Evolutionary conservation across 2,329 filamentous ascomycete species (phyloP).

Genomic region (Keithomyces neogunnii): DNA sequence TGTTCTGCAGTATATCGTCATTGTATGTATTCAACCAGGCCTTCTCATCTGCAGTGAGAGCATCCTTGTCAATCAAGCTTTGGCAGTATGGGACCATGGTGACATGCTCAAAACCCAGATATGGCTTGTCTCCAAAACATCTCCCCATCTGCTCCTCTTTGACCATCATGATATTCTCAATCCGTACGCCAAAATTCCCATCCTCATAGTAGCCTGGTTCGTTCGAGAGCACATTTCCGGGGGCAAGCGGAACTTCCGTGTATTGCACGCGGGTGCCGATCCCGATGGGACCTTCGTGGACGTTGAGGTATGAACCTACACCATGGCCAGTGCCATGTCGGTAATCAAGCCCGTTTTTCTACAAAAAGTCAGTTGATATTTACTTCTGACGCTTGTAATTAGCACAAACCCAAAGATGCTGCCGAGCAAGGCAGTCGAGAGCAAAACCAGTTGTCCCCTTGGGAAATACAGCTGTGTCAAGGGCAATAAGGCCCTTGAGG

Average conservation of each 20-base stretch:
- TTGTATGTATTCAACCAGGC: conserved; percentile 85
- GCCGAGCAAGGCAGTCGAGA: conserved; percentile 78
- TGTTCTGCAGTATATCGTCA: conserved; percentile 72
- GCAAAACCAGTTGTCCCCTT: conserved; percentile 94
- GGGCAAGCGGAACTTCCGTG: conserved; percentile 76
- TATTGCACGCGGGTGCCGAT: conserved; percentile 90
- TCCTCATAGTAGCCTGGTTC: conserved; percentile 98
- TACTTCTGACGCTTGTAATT: not conserved
- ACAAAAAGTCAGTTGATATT: conserved; percentile 9
- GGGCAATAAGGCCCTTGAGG: conserved; percentile 83
- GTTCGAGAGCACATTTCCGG: conserved; percentile 94
- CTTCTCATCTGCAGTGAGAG: conserved; percentile 69
- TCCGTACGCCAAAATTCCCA: conserved; percentile 86
- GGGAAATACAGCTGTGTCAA: conserved; percentile 81
- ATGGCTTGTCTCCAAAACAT: conserved; percentile 88
- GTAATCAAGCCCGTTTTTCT: conserved; percentile 74
- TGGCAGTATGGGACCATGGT: conserved; percentile 94
- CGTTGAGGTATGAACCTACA: conserved; percentile 89
- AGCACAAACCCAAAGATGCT: conserved; percentile 73
- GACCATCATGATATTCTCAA: conserved; percentile 92
- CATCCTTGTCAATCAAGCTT: conserved; percentile 68
- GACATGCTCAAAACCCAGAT: conserved; percentile 90
- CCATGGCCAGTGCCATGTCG: conserved; percentile 95
- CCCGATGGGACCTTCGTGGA: conserved; percentile 94
- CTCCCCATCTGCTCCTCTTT: conserved; percentile 80